A percentile compares a stretch with the other conserved stretches of the same genome.
These are phyloP conservation scores for Phytopythium helicoides DNA, from an alignment of 352 stramenopile species.

Conservation along the genomic window DNA sequence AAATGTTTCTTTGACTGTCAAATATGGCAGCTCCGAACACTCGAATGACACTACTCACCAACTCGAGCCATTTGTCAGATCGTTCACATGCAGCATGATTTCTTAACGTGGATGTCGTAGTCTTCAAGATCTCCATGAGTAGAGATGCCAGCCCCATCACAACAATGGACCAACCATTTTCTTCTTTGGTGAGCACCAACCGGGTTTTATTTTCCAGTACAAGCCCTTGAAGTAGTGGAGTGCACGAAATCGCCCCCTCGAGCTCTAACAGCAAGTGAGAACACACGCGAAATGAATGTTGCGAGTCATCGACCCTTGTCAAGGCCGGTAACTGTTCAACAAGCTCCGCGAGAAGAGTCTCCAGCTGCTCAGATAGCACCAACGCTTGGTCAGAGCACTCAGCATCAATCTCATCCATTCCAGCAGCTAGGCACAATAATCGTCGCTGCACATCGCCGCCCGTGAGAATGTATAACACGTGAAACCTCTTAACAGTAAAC, in stretches of 20 bases:
- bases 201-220: slow-evolving; percentile 54
- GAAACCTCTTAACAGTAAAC: too few relatives aligned
- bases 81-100: neutral
- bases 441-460: neutral
- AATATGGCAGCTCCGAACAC: slow-evolving; percentile 22
- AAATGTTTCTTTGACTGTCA: slow-evolving; percentile 18
- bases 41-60: slow-evolving; percentile 14
- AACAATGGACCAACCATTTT: slow-evolving; percentile 8
- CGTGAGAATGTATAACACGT: neutral
- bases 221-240: slow-evolving; percentile 31
- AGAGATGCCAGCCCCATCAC: slow-evolving; percentile 4
- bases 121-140: slow-evolving; percentile 1
- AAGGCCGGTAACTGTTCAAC: slow-evolving; percentile 25
- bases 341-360: slow-evolving; percentile 23
- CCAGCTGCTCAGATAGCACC: slow-evolving; percentile 1
- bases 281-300: slow-evolving; percentile 6
- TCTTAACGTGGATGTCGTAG: neutral
- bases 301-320: neutral
- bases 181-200: slow-evolving; percentile 6
- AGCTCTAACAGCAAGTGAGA: slow-evolving; percentile 46
- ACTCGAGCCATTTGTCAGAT: slow-evolving; percentile 6
- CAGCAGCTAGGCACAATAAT: neutral
- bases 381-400: neutral
- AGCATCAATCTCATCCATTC: neutral
- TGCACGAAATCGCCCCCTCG: slow-evolving; percentile 27